phyloP scores from a whole-genome alignment of 2,329 filamentous ascomycete genomes.

The Botryotinia narcissicola region DNA sequence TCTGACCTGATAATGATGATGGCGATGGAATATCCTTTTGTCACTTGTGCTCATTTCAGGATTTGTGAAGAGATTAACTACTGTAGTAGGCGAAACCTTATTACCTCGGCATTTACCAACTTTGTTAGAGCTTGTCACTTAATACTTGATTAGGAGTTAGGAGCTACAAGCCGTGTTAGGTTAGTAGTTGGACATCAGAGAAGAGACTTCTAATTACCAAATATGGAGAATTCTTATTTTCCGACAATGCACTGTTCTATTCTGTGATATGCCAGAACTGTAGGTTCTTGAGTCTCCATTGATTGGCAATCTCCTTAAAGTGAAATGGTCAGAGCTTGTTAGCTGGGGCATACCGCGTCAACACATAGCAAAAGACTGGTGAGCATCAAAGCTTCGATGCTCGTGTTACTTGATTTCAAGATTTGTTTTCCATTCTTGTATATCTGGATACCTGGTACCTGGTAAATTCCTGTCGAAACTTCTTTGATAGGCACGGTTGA shows the following conservation, averaged over 20 bases:
- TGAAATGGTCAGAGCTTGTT: slow-evolving; percentile 5
- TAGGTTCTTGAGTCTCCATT: slow-evolving; percentile 7
- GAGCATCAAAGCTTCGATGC: not conserved
- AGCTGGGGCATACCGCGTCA: not conserved
- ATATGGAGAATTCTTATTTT: slow-evolving; percentile 8
- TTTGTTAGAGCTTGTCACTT: not conserved
- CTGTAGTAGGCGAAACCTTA: slow-evolving; percentile 2
- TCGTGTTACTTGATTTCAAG: slow-evolving; percentile 12
- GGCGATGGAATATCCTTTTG: slow-evolving; percentile 5
- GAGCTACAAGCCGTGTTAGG: not conserved
- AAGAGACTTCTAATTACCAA: slow-evolving; percentile 2
- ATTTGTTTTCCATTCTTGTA: slow-evolving; percentile 6
- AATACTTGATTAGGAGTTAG: not conserved
- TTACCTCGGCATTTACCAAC: not conserved
- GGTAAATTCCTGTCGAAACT: slow-evolving; percentile 1
- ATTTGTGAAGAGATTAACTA: slow-evolving; percentile 5
- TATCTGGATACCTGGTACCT: slow-evolving; percentile 10
- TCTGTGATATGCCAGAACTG: not conserved
- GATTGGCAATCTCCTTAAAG: slow-evolving; percentile 9
- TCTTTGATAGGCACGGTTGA: slow-evolving; percentile 1
- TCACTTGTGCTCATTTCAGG: slow-evolving; percentile 5
- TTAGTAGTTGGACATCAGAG: not conserved
- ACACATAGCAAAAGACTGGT: not conserved
- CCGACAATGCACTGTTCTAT: not conserved
- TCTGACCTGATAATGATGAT: slow-evolving; percentile 14